Evolutionary conservation across 768 basidiomycete genomes (phyloP), one percentile per base, ranked within the genome.

Genomic region (Auricularia sp.): DNA sequence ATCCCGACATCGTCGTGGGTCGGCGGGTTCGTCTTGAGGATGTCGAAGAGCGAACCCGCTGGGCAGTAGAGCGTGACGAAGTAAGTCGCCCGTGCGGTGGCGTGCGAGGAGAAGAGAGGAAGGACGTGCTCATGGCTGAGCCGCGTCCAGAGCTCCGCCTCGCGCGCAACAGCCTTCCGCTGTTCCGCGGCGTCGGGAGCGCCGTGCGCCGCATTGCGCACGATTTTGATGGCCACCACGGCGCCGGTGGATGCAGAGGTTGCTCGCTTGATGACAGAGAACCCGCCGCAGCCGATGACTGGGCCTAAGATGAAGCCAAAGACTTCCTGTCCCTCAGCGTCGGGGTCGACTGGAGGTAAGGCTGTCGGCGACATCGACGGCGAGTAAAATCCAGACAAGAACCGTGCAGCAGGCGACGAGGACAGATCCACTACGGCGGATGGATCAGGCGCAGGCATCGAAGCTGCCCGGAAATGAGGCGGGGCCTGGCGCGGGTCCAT

Each of bases 71-170:
- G 82, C 36, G 87, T 95, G 76, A 95, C 82, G 75, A 92, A 89
- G 71, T 84, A 93, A 70, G 88, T 86, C 62, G 87, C 85, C 65
- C 83, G 82, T 53, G 80, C 66, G 0, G 84, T 83, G 68, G 86
- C 83, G 62, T 81, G 76, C 18, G 77, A 76, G 53, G 83, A 79
- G 72, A 94, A 91, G 54, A 96, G 84, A 11, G 93, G 93, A 16
- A 97, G 82, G 66, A 94, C 83, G 70, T 94, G 87, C 71, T 93
- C 90, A 72, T 95, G 93, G 62, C 82, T 84, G 68, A 93, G 83
- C 0, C 84, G 80, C 1, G 83, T 76, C 92, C 92, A 94, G 14
- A 91, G 77, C 12, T 77, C 71, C 12, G 85, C 83, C 77, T 95
- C 92, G 61, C 84, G 85, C 64, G 85, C 81, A 53, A 93, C 79